A percentile compares a stretch with the other conserved stretches of the same genome.
phyloP scores from a whole-genome alignment of 371 early-diverging fungal species.

The Mortierella sp. region DNA sequence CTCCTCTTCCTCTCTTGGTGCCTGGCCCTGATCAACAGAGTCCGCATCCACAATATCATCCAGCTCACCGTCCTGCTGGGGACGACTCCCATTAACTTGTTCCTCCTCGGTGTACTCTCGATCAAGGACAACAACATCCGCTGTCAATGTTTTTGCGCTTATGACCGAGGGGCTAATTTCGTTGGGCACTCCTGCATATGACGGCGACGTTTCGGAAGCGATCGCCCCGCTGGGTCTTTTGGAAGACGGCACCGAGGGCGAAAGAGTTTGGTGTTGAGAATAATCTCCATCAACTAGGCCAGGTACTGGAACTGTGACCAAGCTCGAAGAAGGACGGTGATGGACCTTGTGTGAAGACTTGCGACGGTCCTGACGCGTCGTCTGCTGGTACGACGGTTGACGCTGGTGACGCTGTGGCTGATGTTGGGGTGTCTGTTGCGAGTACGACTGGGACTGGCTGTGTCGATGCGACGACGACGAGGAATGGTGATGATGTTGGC shows the following conservation, averaged over 20 bases:
- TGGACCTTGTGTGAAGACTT: background rate
- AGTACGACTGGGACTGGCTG: background rate
- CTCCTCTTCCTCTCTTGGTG: background rate
- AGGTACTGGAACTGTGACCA: background rate
- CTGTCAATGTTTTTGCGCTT: background rate
- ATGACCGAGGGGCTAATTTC: background rate
- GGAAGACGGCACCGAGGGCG: background rate
- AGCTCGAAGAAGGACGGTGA: background rate
- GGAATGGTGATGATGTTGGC: constrained; percentile 1
- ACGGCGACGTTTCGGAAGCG: background rate
- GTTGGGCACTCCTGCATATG: background rate
- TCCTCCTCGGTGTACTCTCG: background rate
- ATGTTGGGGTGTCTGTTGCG: background rate
- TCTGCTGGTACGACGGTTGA: constrained; percentile 1
- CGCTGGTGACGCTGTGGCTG: background rate
- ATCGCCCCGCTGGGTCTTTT: background rate
- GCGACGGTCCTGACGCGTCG: background rate
- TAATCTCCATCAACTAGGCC: background rate
- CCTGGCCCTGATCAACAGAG: constrained; percentile 2
- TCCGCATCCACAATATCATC: constrained; percentile 14
- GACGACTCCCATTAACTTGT: background rate
- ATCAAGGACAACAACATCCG: background rate
- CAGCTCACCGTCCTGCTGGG: background rate
- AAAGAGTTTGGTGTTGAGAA: background rate
- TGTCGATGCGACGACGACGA: background rate